Evolutionary conservation across 768 basidiomycete genomes (phyloP), one percentile per base, ranked within the genome.

Genomic region (Boletus insuetus): DNA sequence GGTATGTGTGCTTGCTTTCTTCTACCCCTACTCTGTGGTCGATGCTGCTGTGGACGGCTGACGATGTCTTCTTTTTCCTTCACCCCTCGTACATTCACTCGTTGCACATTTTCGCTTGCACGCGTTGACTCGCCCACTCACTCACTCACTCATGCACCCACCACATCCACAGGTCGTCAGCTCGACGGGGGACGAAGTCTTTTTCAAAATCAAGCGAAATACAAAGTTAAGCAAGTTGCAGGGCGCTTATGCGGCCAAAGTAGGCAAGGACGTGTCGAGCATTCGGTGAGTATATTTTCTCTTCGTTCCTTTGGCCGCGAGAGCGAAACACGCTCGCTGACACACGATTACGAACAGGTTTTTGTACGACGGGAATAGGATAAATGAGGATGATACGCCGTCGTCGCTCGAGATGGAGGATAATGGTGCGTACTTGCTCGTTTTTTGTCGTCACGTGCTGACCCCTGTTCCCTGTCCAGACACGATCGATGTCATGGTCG

Each of bases 401-500:
- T 63, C 76, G 9, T 81, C 84, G 11, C 79, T 98, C 46, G 92
- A 91, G 9, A 91, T 97, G 89, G 91, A 96, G 61, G 89, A 91
- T 59, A 87, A 87, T 47, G 89, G 94, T 91, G 59, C 43, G 83
- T 63, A 35, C 22, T 16, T 52, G n/a, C n/a, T 16, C 13, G 10
- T 41, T 26, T 31, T 11, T 17, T 22, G 16, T 29, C 20, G 20
- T 19, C 39, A 24, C 31, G 22, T 37, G 40, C 32, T 58, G 31
- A 57, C 50, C 56, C 44, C 55, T 13, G 17, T 31, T 3, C 1
- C 8, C 6, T 26, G 3, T 46, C 12, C 24, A 86, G 94, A 98
- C 69, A 86, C 92, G 8, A 94, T 98, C 73, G 94, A 98, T 79
- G 94, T 95, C 58, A 91, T 94, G 88, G 89, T 96, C 56, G 93